phyloP scores from a whole-genome alignment of 2,329 filamentous ascomycete species.

The Exophiala aquamarina region DNA sequence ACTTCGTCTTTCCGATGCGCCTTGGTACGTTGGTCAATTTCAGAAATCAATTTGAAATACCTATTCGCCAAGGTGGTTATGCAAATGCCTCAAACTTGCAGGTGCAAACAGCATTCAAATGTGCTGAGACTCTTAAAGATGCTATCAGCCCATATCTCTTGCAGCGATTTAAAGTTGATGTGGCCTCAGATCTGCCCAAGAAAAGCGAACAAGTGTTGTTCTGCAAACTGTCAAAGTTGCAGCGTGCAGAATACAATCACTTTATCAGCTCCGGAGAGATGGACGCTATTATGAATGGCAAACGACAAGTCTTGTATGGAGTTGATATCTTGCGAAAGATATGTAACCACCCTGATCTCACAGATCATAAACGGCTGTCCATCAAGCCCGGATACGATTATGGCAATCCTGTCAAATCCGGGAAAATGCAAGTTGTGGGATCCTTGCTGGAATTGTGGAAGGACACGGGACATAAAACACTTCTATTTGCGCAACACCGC shows the following conservation, averaged over 20 bases:
- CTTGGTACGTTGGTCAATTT: constrained; percentile 90
- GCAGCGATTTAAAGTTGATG: constrained; percentile 89
- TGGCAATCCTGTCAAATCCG: constrained; percentile 75
- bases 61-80: constrained; percentile 90
- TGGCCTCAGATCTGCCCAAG: constrained; percentile 87
- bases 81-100: constrained; percentile 92
- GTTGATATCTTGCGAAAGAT: constrained; percentile 94
- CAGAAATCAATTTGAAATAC: constrained; percentile 86
- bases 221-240: constrained; percentile 81
- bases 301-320: constrained; percentile 78
- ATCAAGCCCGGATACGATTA: constrained; percentile 70
- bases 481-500: constrained; percentile 89
- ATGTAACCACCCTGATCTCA: constrained; percentile 92
- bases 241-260: constrained; percentile 75
- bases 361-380: constrained; percentile 63
- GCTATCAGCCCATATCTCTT: constrained; percentile 90
- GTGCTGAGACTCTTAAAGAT: constrained; percentile 89
- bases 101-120: constrained; percentile 91
- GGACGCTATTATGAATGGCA: constrained; percentile 73
- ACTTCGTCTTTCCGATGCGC: constrained; percentile 96
- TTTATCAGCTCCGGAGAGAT: constrained; percentile 85
- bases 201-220: constrained; percentile 97
- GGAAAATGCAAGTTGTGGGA: constrained; percentile 94
- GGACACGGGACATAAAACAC: constrained; percentile 85
- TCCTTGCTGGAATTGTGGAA: constrained; percentile 86